Percentiles rank a stretch among this genome's conserved stretches.
Conservation (phyloP, 1,284 basidiomycete species). For the Marasmius oreades region DNA sequence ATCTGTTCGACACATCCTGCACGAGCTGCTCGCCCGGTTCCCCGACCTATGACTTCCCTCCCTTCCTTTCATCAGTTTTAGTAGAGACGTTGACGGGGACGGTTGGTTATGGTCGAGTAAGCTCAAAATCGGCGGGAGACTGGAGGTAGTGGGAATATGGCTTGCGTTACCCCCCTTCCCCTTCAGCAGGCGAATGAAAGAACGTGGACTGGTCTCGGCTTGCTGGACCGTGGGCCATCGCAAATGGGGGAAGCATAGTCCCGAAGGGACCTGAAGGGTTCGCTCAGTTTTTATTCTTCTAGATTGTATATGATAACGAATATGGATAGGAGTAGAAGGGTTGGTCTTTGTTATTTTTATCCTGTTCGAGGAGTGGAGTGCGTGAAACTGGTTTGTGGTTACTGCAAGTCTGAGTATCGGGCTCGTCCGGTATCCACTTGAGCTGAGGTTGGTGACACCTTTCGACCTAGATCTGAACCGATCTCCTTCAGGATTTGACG, state of each 20-base stretch:
- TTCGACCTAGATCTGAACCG: too few relatives aligned
- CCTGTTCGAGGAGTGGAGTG: too few relatives aligned
- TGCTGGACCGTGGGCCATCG: neutral
- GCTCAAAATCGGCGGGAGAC: neutral
- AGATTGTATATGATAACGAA: too few relatives aligned
- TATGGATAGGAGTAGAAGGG: too few relatives aligned
- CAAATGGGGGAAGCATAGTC: neutral
- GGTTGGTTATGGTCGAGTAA: neutral
- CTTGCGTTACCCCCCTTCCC: neutral
- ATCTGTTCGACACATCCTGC: too few relatives aligned
- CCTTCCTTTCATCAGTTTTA: neutral
- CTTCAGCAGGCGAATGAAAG: neutral
- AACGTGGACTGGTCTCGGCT: neutral
- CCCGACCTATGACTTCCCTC: neutral
- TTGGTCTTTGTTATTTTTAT: neutral
- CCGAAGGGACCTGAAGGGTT: neutral
- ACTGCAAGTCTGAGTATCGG: too few relatives aligned
- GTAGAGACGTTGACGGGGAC: neutral
- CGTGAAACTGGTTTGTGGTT: neutral
- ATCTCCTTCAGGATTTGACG: too few relatives aligned
- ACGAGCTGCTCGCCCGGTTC: conserved; percentile 6
- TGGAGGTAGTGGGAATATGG: neutral
- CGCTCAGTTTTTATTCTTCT: too few relatives aligned
- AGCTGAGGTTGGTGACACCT: too few relatives aligned
- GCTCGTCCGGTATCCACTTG: too few relatives aligned